Conservation (phyloP, 371 early-diverging fungal species). For the Rhizopus sp. region DNA sequence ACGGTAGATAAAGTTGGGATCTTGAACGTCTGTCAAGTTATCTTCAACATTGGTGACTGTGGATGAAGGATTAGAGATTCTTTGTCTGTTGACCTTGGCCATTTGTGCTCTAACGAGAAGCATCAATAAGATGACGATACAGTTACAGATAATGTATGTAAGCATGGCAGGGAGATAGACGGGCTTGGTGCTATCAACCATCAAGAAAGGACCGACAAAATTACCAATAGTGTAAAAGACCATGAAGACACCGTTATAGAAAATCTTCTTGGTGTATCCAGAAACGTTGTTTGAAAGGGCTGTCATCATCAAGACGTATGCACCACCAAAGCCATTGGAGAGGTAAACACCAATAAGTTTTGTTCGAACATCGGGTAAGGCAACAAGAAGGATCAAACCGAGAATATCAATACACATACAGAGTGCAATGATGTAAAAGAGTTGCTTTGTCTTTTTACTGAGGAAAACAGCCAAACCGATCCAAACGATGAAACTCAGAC, state of each 20-base stretch:
- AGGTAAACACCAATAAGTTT: constrained; percentile 38
- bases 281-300: constrained; percentile 28
- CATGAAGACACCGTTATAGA: constrained; percentile 34
- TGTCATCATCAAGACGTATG: constrained; percentile 32
- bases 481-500: constrained; percentile 32
- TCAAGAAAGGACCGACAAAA: constrained; percentile 38
- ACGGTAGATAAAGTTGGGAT: constrained; percentile 36
- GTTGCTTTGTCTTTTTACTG: constrained; percentile 21
- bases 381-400: constrained; percentile 33
- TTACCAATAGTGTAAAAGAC: constrained; percentile 35
- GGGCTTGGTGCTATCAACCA: background rate
- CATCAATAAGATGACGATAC: background rate
- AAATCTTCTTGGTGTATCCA: constrained; percentile 44
- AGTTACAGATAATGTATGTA: background rate
- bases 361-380: constrained; percentile 28
- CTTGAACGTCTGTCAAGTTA: constrained; percentile 34
- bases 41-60: constrained; percentile 26
- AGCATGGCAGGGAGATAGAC: background rate
- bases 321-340: constrained; percentile 25
- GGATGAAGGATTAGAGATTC: constrained; percentile 14
- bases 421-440: constrained; percentile 25
- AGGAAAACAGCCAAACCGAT: constrained; percentile 24
- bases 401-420: constrained; percentile 31
- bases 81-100: constrained; percentile 23
- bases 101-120: constrained; percentile 23